Evolutionary conservation across 179 eudicot genomes (phyloP), one percentile per base, ranked within the genome.

Genomic region (Nepenthes alata): DNA sequence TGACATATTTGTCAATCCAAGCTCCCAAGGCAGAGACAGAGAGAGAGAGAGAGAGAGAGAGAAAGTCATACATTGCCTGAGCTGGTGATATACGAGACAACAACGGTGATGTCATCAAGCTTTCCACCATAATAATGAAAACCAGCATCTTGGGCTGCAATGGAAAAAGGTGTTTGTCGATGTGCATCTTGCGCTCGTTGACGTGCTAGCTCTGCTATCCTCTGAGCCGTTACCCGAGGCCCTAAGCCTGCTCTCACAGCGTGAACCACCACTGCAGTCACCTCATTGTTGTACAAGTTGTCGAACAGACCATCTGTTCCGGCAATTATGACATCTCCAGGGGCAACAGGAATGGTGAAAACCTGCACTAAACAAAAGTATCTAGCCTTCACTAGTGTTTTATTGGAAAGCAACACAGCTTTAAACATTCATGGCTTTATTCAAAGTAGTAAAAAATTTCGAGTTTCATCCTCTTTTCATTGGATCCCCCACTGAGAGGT

Each of bases 31-130:
- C 5, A 41, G 45, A 41, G 45, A 41, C 2, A 41, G 45, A 39
- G 45, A 39, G 45, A 3, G 53, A 3, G 36, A 15, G 2, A 25
- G 35, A 54, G 7, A n/a, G 37, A 6, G 37, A 25, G 25, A 25
- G 25, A 25, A 34, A 37, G 15, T 8, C 12, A 56, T 56, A 66
- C 69, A 60, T 39, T 57, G 53, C 57, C 37, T 36, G 56, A 49
- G 60, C 59, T 70, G 37, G 70, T 61, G 37, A 74, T 72, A 44
- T 55, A 70, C 12, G 81, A 63, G 16, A 74, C 81, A 47, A 77
- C 74, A 58, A 77, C 81, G 57, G 81, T 77, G 62, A 77, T 74
- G n/a, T 77, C 81, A 25, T 77, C 81, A 37, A 74, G 72, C 71
- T 77, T 77, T 37, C 81, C 81, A 53, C 81, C 81, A 52, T 54